Percentiles rank a stretch among this genome's conserved stretches.
phyloP scores from a whole-genome alignment of 2,329 filamentous ascomycete genomes.

The Colletotrichum falcatum region DNA sequence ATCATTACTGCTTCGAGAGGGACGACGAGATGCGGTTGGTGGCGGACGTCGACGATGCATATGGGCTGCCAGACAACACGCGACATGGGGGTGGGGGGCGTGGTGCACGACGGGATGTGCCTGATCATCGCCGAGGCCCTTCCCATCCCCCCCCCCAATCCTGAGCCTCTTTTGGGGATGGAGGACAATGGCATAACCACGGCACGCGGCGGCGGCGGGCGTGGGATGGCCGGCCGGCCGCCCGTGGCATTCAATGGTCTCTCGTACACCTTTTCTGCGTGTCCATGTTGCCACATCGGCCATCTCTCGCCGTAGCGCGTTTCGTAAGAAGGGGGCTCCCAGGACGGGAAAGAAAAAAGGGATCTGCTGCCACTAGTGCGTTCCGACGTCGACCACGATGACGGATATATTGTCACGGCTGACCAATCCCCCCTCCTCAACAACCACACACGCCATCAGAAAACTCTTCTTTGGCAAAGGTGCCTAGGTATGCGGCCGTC shows the following conservation, averaged over 20 bases:
- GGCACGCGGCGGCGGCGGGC: background rate
- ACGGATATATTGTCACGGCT: conserved; percentile 2
- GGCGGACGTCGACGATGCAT: background rate
- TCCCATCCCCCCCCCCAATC: too few relatives aligned
- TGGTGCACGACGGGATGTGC: background rate
- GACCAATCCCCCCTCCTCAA: background rate
- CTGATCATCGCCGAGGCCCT: conserved; percentile 7
- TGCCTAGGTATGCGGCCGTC: too few relatives aligned
- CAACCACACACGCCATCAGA: background rate
- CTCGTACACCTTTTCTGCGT: background rate
- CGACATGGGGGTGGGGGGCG: background rate
- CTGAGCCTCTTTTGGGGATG: background rate
- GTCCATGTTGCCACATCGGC: conserved; percentile 4
- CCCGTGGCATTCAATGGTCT: background rate
- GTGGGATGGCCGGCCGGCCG: conserved; percentile 5
- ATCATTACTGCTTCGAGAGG: conserved; percentile 24
- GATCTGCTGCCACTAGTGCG: background rate
- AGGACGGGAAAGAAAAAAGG: background rate
- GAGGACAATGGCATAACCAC: background rate
- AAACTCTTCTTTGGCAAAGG: background rate
- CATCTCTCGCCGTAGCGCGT: background rate
- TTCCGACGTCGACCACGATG: conserved; percentile 1
- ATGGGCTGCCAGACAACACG: background rate
- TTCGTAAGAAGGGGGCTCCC: background rate
- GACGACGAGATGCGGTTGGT: conserved; percentile 9